These are phyloP conservation scores for Bothriochloa decipiens DNA, from an alignment of 176 grass and related monocot species.

Conservation along the genomic window DNA sequence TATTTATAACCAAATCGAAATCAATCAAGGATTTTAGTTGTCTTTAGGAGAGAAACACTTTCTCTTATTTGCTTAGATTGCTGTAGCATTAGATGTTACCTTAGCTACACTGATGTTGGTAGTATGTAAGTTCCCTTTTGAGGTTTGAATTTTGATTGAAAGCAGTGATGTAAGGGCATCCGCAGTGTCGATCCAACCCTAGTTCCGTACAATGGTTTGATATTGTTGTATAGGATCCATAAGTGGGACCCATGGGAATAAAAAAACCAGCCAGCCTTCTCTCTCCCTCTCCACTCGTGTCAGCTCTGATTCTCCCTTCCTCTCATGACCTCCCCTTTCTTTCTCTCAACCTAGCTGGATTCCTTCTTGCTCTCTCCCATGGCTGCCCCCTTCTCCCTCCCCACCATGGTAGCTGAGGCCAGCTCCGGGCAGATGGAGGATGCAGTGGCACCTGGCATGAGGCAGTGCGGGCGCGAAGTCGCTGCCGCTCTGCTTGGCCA, in stretches of 20 bases:
- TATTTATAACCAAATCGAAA: not conserved
- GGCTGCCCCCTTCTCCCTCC: too few species aligned
- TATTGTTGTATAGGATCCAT: not conserved
- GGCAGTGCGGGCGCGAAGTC: not conserved
- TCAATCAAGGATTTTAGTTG: conserved; percentile 19
- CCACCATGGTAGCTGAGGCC: too few species aligned
- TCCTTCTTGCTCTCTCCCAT: too few species aligned
- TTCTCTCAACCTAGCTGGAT: too few species aligned
- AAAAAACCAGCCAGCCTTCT: not conserved
- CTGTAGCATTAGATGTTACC: conserved; percentile 8
- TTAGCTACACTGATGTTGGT: conserved; percentile 25
- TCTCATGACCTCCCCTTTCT: too few species aligned
- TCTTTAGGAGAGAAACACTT: conserved; percentile 13
- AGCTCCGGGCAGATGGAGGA: too few species aligned
- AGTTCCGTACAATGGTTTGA: not conserved
- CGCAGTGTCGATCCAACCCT: not conserved
- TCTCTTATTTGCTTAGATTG: conserved; percentile 14
- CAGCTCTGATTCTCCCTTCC: too few species aligned
- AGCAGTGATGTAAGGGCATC: not conserved
- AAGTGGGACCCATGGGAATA: not conserved
- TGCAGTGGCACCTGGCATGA: too few species aligned
- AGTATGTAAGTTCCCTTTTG: conserved; percentile 9
- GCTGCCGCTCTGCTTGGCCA: not conserved
- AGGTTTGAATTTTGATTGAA: conserved; percentile 3
- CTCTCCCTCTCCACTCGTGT: too few species aligned